A percentile compares a stretch with the other conserved stretches of the same genome.
These are phyloP conservation scores for Ramaria sp. DNA, from an alignment of 768 basidiomycete genomes.

Conservation along the genomic window DNA sequence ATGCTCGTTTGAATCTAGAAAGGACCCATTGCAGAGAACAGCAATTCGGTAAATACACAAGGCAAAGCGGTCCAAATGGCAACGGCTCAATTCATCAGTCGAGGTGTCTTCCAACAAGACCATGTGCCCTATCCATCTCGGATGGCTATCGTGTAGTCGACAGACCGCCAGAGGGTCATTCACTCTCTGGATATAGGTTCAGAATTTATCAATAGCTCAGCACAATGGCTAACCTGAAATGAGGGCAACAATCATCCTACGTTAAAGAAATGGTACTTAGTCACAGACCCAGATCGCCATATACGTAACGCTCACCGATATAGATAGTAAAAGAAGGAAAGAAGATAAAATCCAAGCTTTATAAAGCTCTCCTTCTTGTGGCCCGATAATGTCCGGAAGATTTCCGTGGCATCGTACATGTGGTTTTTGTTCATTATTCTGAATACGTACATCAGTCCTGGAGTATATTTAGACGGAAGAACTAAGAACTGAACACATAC, in stretches of 20 bases:
- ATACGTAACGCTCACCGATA: constrained; percentile 51
- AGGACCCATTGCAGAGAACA: background rate
- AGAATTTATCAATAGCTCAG: background rate
- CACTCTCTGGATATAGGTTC: constrained; percentile 1
- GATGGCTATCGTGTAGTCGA: background rate
- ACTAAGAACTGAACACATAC: constrained; percentile 33
- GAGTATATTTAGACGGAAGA: background rate
- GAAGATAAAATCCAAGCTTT: constrained; percentile 88
- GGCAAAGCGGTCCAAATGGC: background rate
- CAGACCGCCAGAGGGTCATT: background rate
- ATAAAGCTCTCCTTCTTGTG: constrained; percentile 97
- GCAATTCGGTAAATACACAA: background rate
- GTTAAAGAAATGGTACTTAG: background rate
- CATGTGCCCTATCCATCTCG: background rate
- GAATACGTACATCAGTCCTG: constrained; percentile 1
- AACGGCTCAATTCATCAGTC: background rate
- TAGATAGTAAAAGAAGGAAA: constrained; percentile 88
- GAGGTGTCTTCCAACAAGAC: too few relatives aligned
- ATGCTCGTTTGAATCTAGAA: background rate
- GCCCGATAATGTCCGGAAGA: constrained; percentile 84
- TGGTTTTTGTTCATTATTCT: constrained; percentile 90
- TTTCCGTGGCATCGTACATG: constrained; percentile 99
- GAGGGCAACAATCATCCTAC: constrained; percentile 78
- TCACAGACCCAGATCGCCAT: background rate
- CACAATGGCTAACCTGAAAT: constrained; percentile 39